Conservation (phyloP, 352 stramenopile species). For the Peronospora belbahrii region DNA sequence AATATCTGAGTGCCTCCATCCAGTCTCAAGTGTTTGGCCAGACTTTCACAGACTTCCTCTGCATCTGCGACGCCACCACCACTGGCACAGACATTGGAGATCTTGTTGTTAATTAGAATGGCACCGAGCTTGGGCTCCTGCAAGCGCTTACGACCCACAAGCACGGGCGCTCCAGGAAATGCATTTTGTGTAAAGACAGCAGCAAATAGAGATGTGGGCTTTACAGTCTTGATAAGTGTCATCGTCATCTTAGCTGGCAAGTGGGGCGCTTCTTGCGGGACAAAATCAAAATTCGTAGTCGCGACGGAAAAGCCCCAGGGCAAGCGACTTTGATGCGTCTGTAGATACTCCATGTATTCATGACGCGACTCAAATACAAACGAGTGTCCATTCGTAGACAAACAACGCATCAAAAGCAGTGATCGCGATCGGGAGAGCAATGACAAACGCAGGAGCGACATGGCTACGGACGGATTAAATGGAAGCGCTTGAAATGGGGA, state of each 20-base stretch:
- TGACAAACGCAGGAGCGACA: conserved; percentile 25
- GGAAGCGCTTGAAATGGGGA: too few species aligned
- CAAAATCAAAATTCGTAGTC: conserved; percentile 80
- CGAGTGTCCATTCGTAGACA: conserved; percentile 40
- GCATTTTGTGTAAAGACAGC: conserved; percentile 89
- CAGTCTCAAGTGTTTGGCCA: conserved; percentile 87
- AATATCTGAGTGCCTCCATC: conserved; percentile 82
- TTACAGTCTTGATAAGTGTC: conserved; percentile 79
- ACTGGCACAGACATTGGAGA: conserved; percentile 96
- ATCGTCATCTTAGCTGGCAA: conserved; percentile 82
- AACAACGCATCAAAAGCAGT: conserved; percentile 21
- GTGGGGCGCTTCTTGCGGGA: conserved; percentile 72
- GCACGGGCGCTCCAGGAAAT: conserved; percentile 85
- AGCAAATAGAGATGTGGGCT: conserved; percentile 81
- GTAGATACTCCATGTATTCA: conserved; percentile 76
- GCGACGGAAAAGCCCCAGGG: conserved; percentile 81
- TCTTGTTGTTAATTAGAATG: conserved; percentile 99
- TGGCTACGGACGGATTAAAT: conserved; percentile 3
- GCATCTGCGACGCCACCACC: conserved; percentile 89
- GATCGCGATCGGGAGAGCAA: conserved; percentile 14
- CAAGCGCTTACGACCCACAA: conserved; percentile 89
- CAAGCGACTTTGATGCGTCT: conserved; percentile 67
- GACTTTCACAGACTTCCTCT: conserved; percentile 88
- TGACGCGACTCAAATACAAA: conserved; percentile 79
- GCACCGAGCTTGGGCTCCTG: conserved; percentile 86